A percentile compares a stretch with the other conserved stretches of the same genome.
These are phyloP conservation scores for Ophiostoma triangulosporum DNA, from an alignment of 2,329 filamentous ascomycete species.

Conservation along the genomic window DNA sequence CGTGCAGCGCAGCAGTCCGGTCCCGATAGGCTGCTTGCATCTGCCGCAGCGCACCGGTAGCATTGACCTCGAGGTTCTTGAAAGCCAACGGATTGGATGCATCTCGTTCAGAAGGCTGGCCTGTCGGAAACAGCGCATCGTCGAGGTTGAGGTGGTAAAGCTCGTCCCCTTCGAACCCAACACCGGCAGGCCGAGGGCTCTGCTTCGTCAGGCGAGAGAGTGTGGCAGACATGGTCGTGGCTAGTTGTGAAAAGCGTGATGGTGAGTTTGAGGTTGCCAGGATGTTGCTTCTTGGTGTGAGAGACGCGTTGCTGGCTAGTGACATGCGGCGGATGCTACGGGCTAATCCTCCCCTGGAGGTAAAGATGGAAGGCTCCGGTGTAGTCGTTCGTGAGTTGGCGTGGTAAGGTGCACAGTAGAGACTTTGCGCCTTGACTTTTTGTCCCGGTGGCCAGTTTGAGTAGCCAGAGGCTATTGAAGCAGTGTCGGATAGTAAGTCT, in stretches of 20 bases:
- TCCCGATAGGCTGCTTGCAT: constrained; percentile 47
- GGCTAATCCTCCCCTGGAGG: background rate
- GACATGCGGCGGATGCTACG: constrained; percentile 15
- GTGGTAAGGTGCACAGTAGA: background rate
- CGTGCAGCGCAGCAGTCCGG: constrained; percentile 34
- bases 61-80: constrained; percentile 47
- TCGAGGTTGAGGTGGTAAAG: constrained; percentile 42
- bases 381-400: constrained; percentile 4
- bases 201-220: constrained; percentile 24
- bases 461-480: background rate
- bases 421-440: constrained; percentile 4
- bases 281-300: constrained; percentile 3
- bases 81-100: constrained; percentile 45
- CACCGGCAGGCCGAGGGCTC: constrained; percentile 7
- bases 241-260: constrained; percentile 33
- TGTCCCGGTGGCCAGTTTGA: constrained; percentile 9
- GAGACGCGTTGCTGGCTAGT: constrained; percentile 12
- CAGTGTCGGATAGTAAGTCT: background rate
- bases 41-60: constrained; percentile 37
- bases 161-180: constrained; percentile 31
- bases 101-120: constrained; percentile 29
- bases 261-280: constrained; percentile 13
- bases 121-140: constrained; percentile 36
- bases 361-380: constrained; percentile 3
- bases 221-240: constrained; percentile 31